Percentiles rank a stretch among this genome's conserved stretches.
phyloP scores from a whole-genome alignment of 106 monocot species.

The Dioscorea alata region DNA sequence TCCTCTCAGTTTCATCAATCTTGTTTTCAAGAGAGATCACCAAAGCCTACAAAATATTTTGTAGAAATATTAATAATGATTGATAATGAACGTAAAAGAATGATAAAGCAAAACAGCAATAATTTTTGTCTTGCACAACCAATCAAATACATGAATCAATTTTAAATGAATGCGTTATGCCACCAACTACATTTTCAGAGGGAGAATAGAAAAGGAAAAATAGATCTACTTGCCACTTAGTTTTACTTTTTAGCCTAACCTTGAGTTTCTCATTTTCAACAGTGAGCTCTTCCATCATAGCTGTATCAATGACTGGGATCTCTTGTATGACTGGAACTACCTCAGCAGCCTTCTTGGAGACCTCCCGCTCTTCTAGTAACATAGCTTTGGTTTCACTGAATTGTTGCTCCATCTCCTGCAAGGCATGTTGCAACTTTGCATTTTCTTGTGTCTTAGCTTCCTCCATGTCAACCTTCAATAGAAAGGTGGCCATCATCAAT shows the following conservation, averaged over 20 bases:
- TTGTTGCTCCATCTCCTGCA: constrained; percentile 49
- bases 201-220: neutral
- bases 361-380: constrained; percentile 26
- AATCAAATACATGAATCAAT: too few species aligned
- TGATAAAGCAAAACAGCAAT: too few species aligned
- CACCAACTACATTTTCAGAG: neutral
- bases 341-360: constrained; percentile 21
- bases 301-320: constrained; percentile 55
- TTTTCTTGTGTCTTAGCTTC: constrained; percentile 53
- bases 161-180: too few species aligned
- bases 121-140: too few species aligned
- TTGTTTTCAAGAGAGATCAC: constrained; percentile 81
- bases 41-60: constrained; percentile 27
- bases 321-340: constrained; percentile 28
- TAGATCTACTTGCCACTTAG: neutral
- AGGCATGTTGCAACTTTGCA: constrained; percentile 36
- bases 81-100: neutral
- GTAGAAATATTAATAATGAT: neutral
- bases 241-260: constrained; percentile 17
- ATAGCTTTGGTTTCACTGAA: constrained; percentile 40
- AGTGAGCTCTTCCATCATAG: constrained; percentile 44
- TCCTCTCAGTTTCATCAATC: constrained; percentile 86
- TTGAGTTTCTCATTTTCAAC: constrained; percentile 66
- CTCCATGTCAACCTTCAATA: constrained; percentile 38
- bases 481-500: too few species aligned